Evolutionary conservation across 768 basidiomycete genomes (phyloP), one percentile per base, ranked within the genome.

Genomic region (Pisolithus sp.): DNA sequence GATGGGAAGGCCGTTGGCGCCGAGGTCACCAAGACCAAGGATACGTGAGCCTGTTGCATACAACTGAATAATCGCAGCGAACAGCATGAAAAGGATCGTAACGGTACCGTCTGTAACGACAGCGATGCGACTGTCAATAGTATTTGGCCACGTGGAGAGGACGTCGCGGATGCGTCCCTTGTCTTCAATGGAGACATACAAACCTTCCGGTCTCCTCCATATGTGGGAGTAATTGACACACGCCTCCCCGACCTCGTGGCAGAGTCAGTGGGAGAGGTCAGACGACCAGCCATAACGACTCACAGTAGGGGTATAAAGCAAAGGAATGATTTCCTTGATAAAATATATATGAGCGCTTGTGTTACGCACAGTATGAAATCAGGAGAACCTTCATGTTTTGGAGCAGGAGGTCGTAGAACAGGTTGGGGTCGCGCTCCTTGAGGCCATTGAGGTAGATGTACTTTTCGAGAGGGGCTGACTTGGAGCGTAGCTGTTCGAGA

Each of bases 241-340:
- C 1, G 82, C 86, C 49, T 87, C 86, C 23, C 86, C 86, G 44
- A 81, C 79, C 80, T 77, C 15, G 56, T 28, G n/a, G n/a, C 3
- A 3, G 39, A 36, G 41, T 52, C 28, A 52, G 49, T 2, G n/a
- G 7, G n/a, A 24, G 28, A 43, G 18, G 48, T 58, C 56, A 50
- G 39, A 34, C 53, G 61, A 57, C 52, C 10, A 12, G 7, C 21
- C 17, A 38, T 17, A 43, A 37, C 44, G 23, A 48, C 63, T 57
- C 44, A 85, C 85, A 53, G 85, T 86, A 4, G 86, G 86, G 5
- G 86, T 89, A 67, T 89, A 89, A 23, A 89, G 68, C 53, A 89
- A 78, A 13, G 86, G 86, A 20, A 82, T 72, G 38, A 86, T 71
- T 66, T 83, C 74, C 71, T 73, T 42, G 8, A 36, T 37, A n/a